Conservation (phyloP, 2,329 filamentous ascomycete genomes). For the Pezicula rhizophila region DNA sequence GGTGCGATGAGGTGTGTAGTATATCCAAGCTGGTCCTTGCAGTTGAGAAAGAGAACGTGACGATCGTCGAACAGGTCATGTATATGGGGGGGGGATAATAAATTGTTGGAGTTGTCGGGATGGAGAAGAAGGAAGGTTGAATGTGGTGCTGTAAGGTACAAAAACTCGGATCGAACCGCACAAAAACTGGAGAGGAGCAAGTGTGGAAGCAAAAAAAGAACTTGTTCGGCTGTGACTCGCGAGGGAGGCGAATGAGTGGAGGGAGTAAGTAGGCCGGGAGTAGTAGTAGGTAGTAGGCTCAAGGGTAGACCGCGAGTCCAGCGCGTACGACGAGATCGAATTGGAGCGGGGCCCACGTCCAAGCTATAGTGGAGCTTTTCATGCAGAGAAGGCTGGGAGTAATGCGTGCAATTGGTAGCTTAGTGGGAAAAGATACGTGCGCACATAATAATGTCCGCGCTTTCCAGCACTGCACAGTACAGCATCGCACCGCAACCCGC, state of each 20-base stretch:
- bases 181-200: neutral
- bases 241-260: slow-evolving; percentile 4
- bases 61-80: too few species aligned
- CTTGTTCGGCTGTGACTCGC: too few species aligned
- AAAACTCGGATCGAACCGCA: too few species aligned
- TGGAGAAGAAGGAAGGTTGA: too few species aligned
- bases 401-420: slow-evolving; percentile 3
- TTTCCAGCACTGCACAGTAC: neutral
- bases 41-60: neutral
- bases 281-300: too few species aligned
- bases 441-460: neutral
- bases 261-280: too few species aligned
- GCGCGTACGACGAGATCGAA: slow-evolving; percentile 17
- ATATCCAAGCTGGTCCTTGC: neutral
- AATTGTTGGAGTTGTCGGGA: too few species aligned
- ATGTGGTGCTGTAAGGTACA: too few species aligned
- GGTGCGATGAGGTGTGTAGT: neutral
- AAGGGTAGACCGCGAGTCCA: slow-evolving; percentile 7
- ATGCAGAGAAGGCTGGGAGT: slow-evolving; percentile 2
- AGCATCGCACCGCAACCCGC: neutral
- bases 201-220: neutral
- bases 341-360: slow-evolving; percentile 6
- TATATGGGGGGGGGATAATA: too few species aligned
- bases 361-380: slow-evolving; percentile 6
- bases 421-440: neutral